Evolutionary conservation across 805 yeast genomes (phyloP).

Genomic region (Starmerella apicola): DNA sequence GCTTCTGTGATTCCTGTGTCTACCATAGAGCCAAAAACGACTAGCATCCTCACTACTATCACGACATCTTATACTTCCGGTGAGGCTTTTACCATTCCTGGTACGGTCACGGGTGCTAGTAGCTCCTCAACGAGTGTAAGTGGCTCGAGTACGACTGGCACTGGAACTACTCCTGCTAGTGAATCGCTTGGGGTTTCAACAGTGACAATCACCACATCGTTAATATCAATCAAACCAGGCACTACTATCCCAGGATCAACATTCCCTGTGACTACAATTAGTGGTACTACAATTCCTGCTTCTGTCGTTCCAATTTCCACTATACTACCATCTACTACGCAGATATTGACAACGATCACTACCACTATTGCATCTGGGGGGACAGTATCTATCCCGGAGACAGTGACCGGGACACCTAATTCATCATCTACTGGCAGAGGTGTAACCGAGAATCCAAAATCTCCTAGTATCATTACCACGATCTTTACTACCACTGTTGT

Average conservation of each 20-base stretch:
- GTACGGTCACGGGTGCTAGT: not conserved
- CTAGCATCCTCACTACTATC: conserved; percentile 12
- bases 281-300: conserved; percentile 16
- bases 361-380: conserved; percentile 4
- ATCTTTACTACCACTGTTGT: not conserved
- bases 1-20: conserved; percentile 17
- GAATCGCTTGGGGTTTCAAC: not conserved
- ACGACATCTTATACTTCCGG: conserved; percentile 6
- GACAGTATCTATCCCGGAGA: not conserved
- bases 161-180: not conserved
- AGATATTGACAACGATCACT: conserved; percentile 9
- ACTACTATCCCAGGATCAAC: conserved; percentile 18
- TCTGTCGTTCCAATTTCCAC: conserved; percentile 13
- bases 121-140: not conserved
- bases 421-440: conserved; percentile 1
- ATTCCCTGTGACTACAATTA: conserved; percentile 4
- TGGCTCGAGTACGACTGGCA: not conserved
- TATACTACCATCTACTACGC: conserved; percentile 12
- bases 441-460: not conserved
- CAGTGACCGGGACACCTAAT: conserved; percentile 3
- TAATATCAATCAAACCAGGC: conserved; percentile 15
- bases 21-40: conserved; percentile 12
- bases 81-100: not conserved
- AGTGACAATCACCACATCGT: conserved; percentile 9
- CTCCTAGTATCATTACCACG: not conserved